Evolutionary conservation across 495 filamentous ascomycete species (phyloP), one percentile per base, ranked within the genome.

Genomic region (Amphirosellinia nigrospora): DNA sequence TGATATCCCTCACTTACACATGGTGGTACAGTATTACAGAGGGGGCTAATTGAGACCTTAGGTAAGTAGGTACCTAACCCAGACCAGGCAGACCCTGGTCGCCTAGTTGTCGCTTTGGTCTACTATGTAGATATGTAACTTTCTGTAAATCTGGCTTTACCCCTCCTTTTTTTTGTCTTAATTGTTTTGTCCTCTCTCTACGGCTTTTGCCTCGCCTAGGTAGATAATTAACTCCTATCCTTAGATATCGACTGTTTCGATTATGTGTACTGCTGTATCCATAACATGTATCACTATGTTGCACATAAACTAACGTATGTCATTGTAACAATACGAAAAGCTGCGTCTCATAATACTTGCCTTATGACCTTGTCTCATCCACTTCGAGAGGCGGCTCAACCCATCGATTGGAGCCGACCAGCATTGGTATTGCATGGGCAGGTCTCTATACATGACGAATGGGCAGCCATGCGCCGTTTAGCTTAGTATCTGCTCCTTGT

Each of bases 391-490:
- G 23, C 45, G 43, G 61, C 61, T 48, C 39, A 50, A 64, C 45
- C 30, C 46, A 46, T 38, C 63, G 46, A 65, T 65, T 65, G 30
- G 46, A 23, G 46, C 39, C 34, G n/a, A 38, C 28, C 46, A 30
- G 64, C 52, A 45, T 58, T 45, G 26, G 21, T 36, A 56, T 16
- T 36, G 23, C 38, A 36, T 16, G 8, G 6, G 58, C 71, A 77
- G 73, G 73, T 77, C 73, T 72, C 70, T 71, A 72, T 75, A 77
- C 75, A 75, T 75, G 70, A 71, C 9, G 68, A 71, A 75, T 77
- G 75, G 75, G 75, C 75, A 77, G 75, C 75, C 46, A 77, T 77
- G 75, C 75, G 41, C 75, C 73, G 71, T 13, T 77, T 77, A 73
- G 73, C 71, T 75, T 73, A 69, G 73, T 75, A 75, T 77, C 69